Evolutionary conservation across 768 basidiomycete species (phyloP).

Genomic region (Leccinum rimulosum): DNA sequence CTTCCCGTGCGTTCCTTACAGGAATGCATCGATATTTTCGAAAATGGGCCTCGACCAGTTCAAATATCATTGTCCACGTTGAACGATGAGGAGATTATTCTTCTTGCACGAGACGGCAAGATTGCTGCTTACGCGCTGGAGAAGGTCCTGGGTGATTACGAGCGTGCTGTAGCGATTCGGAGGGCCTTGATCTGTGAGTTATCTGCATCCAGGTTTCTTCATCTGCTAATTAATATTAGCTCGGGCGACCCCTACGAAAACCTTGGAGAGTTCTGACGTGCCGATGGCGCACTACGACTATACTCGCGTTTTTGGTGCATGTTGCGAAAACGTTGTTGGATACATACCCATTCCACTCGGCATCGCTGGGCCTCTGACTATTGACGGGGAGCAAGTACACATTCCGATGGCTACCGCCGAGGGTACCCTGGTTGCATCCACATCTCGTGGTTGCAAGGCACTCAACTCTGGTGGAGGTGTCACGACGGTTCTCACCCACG

Average conservation of each 20-base stretch:
- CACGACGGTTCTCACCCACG: constrained; percentile 85
- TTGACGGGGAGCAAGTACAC: constrained; percentile 81
- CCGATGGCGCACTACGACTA: constrained; percentile 91
- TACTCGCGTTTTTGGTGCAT: constrained; percentile 89
- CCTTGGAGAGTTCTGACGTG: constrained; percentile 78
- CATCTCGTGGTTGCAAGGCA: constrained; percentile 96
- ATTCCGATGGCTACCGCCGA: constrained; percentile 99
- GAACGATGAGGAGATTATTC: constrained; percentile 89
- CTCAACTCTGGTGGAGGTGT: constrained; percentile 96
- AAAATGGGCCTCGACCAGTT: constrained; percentile 64
- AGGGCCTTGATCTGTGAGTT: constrained; percentile 85
- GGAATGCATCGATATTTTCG: constrained; percentile 79
- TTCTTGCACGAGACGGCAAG: constrained; percentile 88
- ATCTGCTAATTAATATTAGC: constrained; percentile 43
- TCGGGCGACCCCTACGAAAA: constrained; percentile 79
- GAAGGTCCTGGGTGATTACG: constrained; percentile 86
- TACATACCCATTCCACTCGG: constrained; percentile 96
- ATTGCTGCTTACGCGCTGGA: constrained; percentile 94
- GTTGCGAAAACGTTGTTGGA: constrained; percentile 98
- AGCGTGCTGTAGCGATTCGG: constrained; percentile 83
- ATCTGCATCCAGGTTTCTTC: neutral
- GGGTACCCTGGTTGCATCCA: constrained; percentile 95
- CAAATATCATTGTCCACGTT: constrained; percentile 57
- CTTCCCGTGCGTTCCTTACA: constrained; percentile 53
- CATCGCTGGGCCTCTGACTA: constrained; percentile 90